Evolutionary conservation across 2,329 filamentous ascomycete species (phyloP), one percentile per base, ranked within the genome.

Genomic region (Annulohypoxylon truncatum): DNA sequence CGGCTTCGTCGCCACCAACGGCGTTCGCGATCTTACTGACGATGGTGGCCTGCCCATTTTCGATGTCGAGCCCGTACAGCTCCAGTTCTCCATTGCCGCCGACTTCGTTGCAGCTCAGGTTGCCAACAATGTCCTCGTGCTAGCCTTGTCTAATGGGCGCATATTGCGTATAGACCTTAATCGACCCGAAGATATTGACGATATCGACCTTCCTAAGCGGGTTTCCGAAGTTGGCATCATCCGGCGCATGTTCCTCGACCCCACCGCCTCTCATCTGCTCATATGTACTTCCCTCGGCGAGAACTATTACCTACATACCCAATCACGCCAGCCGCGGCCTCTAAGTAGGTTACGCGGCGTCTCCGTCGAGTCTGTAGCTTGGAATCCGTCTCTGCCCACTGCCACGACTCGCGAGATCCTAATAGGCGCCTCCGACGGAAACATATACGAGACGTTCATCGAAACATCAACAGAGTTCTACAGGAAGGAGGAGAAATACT

Each of bases 91-190:
- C 65, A 91, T 98, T 74, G 93, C 95, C 1, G 94, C 95, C 71
- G 93, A 97, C 79, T 98, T 99, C 77, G 96, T 97, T 50, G 94
- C 96, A 15, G 94, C 94, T 40, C 94, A 97, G 80, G 95, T 98
- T 60, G 94, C 95, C 70, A 98, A 99, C 80, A 97, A 99, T 83
- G 94, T 98, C 67, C 87, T 99, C 61, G 90, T 98, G 20, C 85
- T 99, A 54, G 96, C 96, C 40, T 86, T 99, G 35, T 95, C 94
- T 4, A 97, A 95, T 63, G 93, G 94, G 53, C 91, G 95, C 73
- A 96, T 99, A 69, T 83, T 99, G 64, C 89, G 96, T 66, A 99
- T 99, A 78, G 96, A 98, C 78, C 83, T 98, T 54, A 94, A 97
- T 79, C 92, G 91, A 75, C 92, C 96, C 4, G 93, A 94, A 76